Base-by-base conservation (phyloP, 306 rosid genomes). In the Chamaecrista fasciculata region DNA sequence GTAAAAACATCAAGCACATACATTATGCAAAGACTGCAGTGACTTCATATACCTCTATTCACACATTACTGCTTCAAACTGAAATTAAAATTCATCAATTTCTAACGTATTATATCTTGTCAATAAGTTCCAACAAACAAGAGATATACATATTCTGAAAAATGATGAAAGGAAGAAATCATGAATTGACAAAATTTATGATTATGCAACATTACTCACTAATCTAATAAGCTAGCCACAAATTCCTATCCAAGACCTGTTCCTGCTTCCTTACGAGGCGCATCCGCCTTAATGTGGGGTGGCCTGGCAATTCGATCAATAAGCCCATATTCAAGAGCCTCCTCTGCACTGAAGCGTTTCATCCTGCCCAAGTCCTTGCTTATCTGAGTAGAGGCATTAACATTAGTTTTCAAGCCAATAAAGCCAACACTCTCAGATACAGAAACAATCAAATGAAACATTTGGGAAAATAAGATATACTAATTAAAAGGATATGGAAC, bases 311-410 rank as follows among this genome's bases (percentile, higher is more conserved):
- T 62, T 11, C 87, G 90, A 81, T 94, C 99, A 34, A 94, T 80
- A 63, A 94, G 84, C 51, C 99, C 99, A 53, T 94, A 94, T n/a
- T 94, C 99, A 34, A 90, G 81, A 79, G 99, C 97, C 77, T 85
- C 89, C 72, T 82, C 86, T 37, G 99, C 78, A 75, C 66, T 77
- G 51, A 90, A 90, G 7, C 86, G 90, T 83, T 86, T 90, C 86
- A 81, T 69, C 76, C 87, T 71, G 55, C 91, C 68, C 57, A 89
- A 76, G 83, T 94, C 98, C 73, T 78, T 57, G 76, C 65, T 48
- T 61, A 90, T 86, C 96, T 88, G 89, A 76, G 83, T 50, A 67
- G 12, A 73, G 19, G 78, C 59, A 67, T 71, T 52, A 52, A 78
- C 2, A 42, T 73, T 57, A 64, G 62, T 59, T 71, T 59, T 48